Conservation (phyloP, 768 basidiomycete species). For the Naganishia vaughanmartiniae region DNA sequence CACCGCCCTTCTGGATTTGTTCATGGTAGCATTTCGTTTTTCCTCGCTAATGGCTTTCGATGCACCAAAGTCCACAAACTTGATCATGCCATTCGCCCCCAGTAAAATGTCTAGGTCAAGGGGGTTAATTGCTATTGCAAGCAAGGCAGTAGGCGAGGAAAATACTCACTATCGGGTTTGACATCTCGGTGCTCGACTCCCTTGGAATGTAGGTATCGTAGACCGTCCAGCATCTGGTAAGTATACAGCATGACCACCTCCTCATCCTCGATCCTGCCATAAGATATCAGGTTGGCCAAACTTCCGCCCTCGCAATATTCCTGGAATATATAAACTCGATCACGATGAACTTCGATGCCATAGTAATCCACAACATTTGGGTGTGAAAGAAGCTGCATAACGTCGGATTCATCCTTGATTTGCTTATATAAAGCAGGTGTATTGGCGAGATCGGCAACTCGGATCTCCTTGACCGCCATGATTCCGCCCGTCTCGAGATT, state of each 20-base stretch:
- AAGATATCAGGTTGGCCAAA: slow-evolving; percentile 79
- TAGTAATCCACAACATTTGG: slow-evolving; percentile 98
- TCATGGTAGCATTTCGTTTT: slow-evolving; percentile 74
- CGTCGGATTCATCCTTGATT: slow-evolving; percentile 90
- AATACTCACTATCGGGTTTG: slow-evolving; percentile 89
- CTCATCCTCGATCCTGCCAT: slow-evolving; percentile 94
- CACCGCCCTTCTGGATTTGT: slow-evolving; percentile 55
- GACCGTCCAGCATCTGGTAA: slow-evolving; percentile 92
- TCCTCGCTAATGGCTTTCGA: slow-evolving; percentile 77
- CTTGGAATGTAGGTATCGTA: slow-evolving; percentile 87
- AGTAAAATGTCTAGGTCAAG: slow-evolving; percentile 71
- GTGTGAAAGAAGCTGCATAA: slow-evolving; percentile 98
- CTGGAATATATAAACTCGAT: slow-evolving; percentile 98
- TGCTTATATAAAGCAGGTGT: slow-evolving; percentile 83
- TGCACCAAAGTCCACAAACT: slow-evolving; percentile 92
- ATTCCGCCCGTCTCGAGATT: slow-evolving; percentile 92
- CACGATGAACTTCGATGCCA: slow-evolving; percentile 96
- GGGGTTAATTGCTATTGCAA: not conserved
- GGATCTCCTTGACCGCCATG: slow-evolving; percentile 99
- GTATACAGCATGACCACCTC: slow-evolving; percentile 92
- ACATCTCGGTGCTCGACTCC: slow-evolving; percentile 94
- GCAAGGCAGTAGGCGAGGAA: slow-evolving; percentile 28
- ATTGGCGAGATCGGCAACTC: slow-evolving; percentile 87
- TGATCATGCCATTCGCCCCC: slow-evolving; percentile 68
- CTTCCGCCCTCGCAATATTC: slow-evolving; percentile 97